Evolutionary conservation across 2,329 filamentous ascomycete species (phyloP).

Genomic region (Westerdykella sp.): DNA sequence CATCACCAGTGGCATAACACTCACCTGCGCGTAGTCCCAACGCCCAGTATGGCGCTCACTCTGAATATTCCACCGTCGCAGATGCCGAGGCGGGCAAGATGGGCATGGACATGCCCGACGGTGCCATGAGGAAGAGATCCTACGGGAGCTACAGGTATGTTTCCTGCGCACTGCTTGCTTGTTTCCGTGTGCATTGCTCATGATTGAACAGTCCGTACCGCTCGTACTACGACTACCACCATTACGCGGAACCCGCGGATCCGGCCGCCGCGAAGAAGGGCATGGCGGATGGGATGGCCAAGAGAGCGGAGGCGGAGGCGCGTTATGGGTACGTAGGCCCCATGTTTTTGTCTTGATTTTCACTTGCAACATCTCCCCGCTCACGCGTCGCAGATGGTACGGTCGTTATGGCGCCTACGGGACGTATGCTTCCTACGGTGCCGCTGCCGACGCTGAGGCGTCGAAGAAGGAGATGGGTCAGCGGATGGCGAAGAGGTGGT

Average conservation of each 20-base stretch:
- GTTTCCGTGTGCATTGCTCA: not conserved
- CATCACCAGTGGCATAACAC: not conserved
- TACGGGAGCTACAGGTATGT: not conserved
- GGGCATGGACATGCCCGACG: too few species aligned
- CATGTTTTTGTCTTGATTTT: too few species aligned
- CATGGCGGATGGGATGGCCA: not conserved
- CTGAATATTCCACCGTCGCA: not conserved
- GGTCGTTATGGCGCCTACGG: not conserved
- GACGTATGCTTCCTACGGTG: too few species aligned
- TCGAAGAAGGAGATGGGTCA: too few species aligned
- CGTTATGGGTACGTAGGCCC: not conserved
- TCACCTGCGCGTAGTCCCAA: not conserved
- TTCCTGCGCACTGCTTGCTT: not conserved
- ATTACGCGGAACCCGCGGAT: slow-evolving; percentile 2
- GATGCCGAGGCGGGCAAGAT: too few species aligned
- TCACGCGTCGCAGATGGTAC: not conserved
- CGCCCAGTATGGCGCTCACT: not conserved
- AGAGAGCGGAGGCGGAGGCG: not conserved
- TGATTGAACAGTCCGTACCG: not conserved
- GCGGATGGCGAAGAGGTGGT: too few species aligned
- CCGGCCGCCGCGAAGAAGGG: slow-evolving; percentile 4
- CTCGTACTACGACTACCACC: not conserved
- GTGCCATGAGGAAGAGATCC: not conserved
- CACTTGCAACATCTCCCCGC: not conserved
- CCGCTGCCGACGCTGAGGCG: too few species aligned